A percentile compares a stretch with the other conserved stretches of the same genome.
Evolutionary conservation across 768 basidiomycete genomes (phyloP).

Genomic region (Hortiboletus flavorubellus): DNA sequence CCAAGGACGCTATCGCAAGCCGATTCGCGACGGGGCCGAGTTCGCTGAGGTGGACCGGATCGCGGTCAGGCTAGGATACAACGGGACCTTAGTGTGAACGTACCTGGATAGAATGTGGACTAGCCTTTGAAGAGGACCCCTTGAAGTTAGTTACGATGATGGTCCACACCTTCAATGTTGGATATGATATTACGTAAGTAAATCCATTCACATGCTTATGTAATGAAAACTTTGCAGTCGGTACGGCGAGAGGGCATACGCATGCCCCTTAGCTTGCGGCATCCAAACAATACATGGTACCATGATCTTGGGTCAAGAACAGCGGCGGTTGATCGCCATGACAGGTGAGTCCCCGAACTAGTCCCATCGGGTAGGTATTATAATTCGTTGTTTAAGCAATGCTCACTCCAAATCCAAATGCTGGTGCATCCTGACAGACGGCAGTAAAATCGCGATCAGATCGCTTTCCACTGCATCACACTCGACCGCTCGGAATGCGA

Average conservation of each 20-base stretch:
- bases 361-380: conserved; percentile 13
- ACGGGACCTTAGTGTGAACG: neutral
- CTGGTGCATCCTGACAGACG: conserved; percentile 6
- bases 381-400: conserved; percentile 14
- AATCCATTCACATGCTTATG: conserved; percentile 1
- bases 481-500: conserved; percentile 18
- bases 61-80: neutral
- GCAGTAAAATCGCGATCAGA: conserved; percentile 22
- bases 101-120: conserved; percentile 5
- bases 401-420: conserved; percentile 6
- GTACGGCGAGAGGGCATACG: neutral
- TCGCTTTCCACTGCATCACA: conserved; percentile 14
- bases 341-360: conserved; percentile 18
- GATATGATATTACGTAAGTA: conserved; percentile 10
- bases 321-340: conserved; percentile 19
- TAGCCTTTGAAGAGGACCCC: neutral
- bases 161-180: neutral
- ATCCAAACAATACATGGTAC: neutral
- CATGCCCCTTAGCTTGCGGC: neutral
- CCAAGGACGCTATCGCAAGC: neutral
- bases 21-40: neutral
- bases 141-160: neutral
- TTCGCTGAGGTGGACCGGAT: neutral
- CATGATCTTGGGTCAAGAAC: conserved; percentile 14
- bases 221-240: neutral